Conservation (phyloP, 2,329 filamentous ascomycete genomes). For the Cladosporium sp. region DNA sequence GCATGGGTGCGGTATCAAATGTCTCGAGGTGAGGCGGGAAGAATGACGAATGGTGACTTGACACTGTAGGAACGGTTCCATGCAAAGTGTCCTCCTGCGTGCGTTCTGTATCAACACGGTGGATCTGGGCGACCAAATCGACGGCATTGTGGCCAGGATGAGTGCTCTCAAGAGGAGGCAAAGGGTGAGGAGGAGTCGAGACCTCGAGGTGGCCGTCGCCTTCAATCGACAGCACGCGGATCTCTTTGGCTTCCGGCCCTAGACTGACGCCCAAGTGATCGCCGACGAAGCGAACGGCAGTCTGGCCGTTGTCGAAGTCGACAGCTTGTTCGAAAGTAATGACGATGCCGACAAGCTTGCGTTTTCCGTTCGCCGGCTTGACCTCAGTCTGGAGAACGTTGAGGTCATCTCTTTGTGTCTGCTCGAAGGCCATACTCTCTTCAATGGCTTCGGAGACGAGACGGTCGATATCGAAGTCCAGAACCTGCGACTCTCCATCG, state of each 20-base stretch:
- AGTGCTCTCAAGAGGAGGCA: background rate
- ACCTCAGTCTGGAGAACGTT: background rate
- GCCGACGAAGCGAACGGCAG: background rate
- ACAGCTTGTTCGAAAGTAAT: background rate
- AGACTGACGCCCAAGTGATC: background rate
- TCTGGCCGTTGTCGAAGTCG: background rate
- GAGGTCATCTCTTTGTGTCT: background rate
- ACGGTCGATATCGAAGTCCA: background rate
- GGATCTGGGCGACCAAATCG: background rate
- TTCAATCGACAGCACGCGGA: background rate
- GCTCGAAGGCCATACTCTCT: background rate
- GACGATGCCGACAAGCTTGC: constrained; percentile 1
- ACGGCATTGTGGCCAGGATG: background rate
- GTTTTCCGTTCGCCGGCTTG: background rate
- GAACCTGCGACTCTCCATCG: background rate
- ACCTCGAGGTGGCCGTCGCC: background rate
- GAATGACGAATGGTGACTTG: background rate
- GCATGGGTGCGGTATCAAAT: background rate
- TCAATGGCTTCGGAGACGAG: too few species aligned
- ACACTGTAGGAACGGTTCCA: background rate
- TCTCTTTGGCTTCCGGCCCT: background rate
- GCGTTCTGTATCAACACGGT: background rate
- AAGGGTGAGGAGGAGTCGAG: background rate
- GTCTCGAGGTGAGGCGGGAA: background rate
- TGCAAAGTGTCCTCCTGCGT: background rate